Evolutionary conservation across 2,329 filamentous ascomycete genomes (phyloP), one percentile per base, ranked within the genome.

Genomic region (Teratosphaeria gauchensis): DNA sequence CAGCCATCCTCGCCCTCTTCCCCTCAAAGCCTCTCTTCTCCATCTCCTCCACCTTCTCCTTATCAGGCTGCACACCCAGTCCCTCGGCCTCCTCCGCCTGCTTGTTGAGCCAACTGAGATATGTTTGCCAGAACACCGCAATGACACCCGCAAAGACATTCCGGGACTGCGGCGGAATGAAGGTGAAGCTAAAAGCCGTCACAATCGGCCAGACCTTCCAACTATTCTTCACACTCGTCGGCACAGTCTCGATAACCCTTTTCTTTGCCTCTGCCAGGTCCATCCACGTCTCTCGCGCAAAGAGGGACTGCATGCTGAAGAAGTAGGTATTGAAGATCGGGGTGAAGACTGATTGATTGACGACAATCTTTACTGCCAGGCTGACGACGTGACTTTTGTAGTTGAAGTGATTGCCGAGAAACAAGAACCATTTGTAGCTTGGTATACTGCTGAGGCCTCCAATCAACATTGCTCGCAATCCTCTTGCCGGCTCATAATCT

Each of bases 101-200:
- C 67, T 87, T 81, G 68, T 95, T 95, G 68, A 95, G 73, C 73
- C 85, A 88, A 65, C 86, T 89, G 66, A 96, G 70, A 78, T 96
- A 96, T 0, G 90, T 91, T 80, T 96, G 92, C 92, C 92, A 96
- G 0, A 88, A 89, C 56, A 96, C 87, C 1, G 90, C 89, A 63
- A 95, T 82, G 6, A 87, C 62, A 53, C 74, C 90, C 0, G 87
- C 84, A 65, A 96, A 94, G 16, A 95, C 81, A 66, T 85, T 89
- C 55, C 92, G 80, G 73, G 90, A 92, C 69, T 92, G 85, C 54
- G 90, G 78, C 30, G 86, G 84, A 4, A 96, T 77, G 68, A 90
- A 94, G n/a, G 87, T 84, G 69, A 96, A 95, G 72, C 82, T 92
- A 70, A 96, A 86, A 0, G 90, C 90, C 14, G 88, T 95, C 16